phyloP scores from a whole-genome alignment of 805 yeast genomes.

The Ogataea trehaloabstinens region DNA sequence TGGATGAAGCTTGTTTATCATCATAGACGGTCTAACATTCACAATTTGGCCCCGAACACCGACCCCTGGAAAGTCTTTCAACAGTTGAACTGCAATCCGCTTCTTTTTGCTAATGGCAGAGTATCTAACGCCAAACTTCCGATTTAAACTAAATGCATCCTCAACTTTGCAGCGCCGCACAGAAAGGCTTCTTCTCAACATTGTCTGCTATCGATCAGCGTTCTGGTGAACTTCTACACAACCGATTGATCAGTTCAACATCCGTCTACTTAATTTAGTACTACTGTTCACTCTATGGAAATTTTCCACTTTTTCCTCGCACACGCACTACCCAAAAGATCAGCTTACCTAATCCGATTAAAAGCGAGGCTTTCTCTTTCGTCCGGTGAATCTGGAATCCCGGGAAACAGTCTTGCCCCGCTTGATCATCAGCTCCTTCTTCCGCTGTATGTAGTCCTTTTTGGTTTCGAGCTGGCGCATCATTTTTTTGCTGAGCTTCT shows the following conservation, averaged over 20 bases:
- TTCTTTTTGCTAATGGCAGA: conserved; percentile 51
- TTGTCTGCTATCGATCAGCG: conserved; percentile 5
- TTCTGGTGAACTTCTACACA: neutral
- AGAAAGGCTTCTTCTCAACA: conserved; percentile 21
- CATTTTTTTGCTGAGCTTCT: conserved; percentile 44
- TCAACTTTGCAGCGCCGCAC: conserved; percentile 10
- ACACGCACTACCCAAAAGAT: neutral
- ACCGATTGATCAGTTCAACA: too few species aligned
- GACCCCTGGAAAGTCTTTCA: conserved; percentile 59
- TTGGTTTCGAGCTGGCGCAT: conserved; percentile 63
- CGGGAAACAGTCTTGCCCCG: conserved; percentile 87
- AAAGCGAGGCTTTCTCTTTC: conserved; percentile 70
- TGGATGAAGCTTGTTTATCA: conserved; percentile 76
- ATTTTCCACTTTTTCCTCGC: too few species aligned
- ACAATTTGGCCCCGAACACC: conserved; percentile 74
- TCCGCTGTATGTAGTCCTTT: conserved; percentile 80
- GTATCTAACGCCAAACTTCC: conserved; percentile 36
- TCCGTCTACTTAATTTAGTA: too few species aligned
- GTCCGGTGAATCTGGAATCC: conserved; percentile 90
- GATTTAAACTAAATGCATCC: too few species aligned
- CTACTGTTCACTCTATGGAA: too few species aligned
- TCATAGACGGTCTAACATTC: conserved; percentile 71
- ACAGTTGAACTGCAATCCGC: conserved; percentile 70
- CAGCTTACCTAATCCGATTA: too few species aligned
- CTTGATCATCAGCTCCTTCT: conserved; percentile 89